These are phyloP conservation scores for Quercus phellos DNA, from an alignment of 331 rosid species.

Conservation along the genomic window DNA sequence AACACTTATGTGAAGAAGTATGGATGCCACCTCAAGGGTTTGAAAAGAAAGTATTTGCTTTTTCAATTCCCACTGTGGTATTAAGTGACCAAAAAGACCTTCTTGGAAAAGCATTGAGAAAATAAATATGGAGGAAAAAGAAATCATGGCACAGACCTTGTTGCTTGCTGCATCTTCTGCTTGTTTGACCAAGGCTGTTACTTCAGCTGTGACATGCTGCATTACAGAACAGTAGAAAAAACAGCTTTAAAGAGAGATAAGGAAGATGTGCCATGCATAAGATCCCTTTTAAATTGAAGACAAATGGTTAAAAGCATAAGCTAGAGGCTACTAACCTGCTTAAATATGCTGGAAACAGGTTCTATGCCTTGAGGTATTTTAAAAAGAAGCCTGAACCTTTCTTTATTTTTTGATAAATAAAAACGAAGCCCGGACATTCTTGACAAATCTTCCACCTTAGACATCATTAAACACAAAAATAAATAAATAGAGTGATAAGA, in stretches of 20 bases:
- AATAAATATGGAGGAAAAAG: neutral
- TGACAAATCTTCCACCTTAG: slow-evolving; percentile 74
- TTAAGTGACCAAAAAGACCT: too few species aligned
- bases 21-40: neutral
- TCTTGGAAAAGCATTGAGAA: neutral
- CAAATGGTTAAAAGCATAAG: slow-evolving; percentile 4
- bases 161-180: slow-evolving; percentile 94
- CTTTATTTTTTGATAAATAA: slow-evolving; percentile 1
- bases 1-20: neutral
- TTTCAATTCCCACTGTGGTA: neutral
- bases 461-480: neutral
- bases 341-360: slow-evolving; percentile 82
- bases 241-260: slow-evolving; percentile 11
- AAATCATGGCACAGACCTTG: slow-evolving; percentile 43
- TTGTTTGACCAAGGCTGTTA: slow-evolving; percentile 81
- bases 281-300: neutral
- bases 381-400: slow-evolving; percentile 92
- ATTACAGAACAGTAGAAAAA: slow-evolving; percentile 11
- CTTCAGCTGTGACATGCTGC: slow-evolving; percentile 92
- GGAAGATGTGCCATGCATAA: neutral
- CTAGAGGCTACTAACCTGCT: slow-evolving; percentile 51
- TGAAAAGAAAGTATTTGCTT: neutral
- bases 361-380: slow-evolving; percentile 79
- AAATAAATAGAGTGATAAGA: neutral
- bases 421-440: slow-evolving; percentile 35